Conservation (phyloP, 73 alveolate species). For the Tetrahymena malaccensis region DNA sequence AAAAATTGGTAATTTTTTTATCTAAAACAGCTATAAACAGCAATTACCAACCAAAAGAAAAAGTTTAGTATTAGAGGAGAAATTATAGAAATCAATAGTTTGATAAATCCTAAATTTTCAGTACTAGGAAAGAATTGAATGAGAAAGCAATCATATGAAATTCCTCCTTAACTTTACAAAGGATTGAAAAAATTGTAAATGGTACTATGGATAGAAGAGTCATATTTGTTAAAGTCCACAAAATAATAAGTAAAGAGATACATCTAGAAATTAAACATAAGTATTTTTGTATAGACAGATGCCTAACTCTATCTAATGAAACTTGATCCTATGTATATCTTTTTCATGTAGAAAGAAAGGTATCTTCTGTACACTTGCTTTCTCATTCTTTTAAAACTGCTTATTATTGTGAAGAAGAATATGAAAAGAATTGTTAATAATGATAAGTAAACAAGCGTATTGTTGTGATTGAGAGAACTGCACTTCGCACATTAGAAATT, state of each 20-base stretch:
- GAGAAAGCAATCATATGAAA: not conserved
- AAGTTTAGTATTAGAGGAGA: not conserved
- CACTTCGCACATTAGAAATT: not conserved
- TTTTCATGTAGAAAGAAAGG: not conserved
- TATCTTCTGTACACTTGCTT: not conserved
- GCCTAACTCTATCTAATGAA: not conserved
- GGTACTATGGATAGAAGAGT: not conserved
- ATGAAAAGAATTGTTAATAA: not conserved
- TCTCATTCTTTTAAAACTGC: not conserved
- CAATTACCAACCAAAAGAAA: not conserved
- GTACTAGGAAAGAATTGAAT: not conserved
- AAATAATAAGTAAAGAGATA: not conserved
- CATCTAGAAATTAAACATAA: not conserved
- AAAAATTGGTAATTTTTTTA: not conserved
- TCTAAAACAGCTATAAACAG: not conserved
- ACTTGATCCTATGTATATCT: not conserved
- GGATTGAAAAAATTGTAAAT: not conserved
- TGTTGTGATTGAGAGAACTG: not conserved
- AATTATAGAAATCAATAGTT: not conserved
- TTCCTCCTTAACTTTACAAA: not conserved
- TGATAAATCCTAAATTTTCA: not conserved
- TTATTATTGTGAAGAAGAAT: not conserved
- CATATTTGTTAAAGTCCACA: not conserved
- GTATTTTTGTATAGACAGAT: not conserved
- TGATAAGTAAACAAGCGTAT: not conserved